Percentiles rank a stretch among this genome's conserved stretches.
These are phyloP conservation scores for Serendipita sp. DNA, from an alignment of 768 basidiomycete species.

Conservation along the genomic window DNA sequence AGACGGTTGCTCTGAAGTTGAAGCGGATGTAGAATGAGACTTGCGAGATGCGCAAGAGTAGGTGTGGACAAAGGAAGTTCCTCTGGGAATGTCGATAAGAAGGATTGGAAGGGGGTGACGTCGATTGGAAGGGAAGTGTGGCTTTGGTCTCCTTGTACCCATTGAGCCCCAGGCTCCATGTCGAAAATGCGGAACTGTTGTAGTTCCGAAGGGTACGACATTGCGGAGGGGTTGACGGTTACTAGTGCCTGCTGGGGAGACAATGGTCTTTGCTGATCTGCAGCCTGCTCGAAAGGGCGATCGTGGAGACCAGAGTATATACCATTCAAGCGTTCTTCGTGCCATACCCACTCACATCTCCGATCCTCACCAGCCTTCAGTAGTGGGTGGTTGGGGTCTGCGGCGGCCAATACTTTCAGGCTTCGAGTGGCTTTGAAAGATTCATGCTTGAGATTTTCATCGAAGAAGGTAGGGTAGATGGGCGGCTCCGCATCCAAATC, in stretches of 20 bases:
- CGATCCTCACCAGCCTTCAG: slow-evolving; percentile 20
- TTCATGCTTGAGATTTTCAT: slow-evolving; percentile 30
- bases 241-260: slow-evolving; percentile 5
- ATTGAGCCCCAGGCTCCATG: slow-evolving; percentile 41
- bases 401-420: slow-evolving; percentile 43
- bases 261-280: slow-evolving; percentile 7
- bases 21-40: slow-evolving; percentile 47
- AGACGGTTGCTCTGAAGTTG: slow-evolving; percentile 45
- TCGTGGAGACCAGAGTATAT: slow-evolving; percentile 23
- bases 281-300: neutral
- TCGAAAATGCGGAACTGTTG: slow-evolving; percentile 43
- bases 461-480: slow-evolving; percentile 52
- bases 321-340: slow-evolving; percentile 32
- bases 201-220: slow-evolving; percentile 25
- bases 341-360: slow-evolving; percentile 50
- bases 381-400: slow-evolving; percentile 48
- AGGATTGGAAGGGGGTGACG: slow-evolving; percentile 24
- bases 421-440: slow-evolving; percentile 57
- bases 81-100: slow-evolving; percentile 44
- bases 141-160: too few relatives aligned
- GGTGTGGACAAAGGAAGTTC: slow-evolving; percentile 48
- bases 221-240: neutral
- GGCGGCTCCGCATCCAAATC: neutral
- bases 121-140: slow-evolving; percentile 15
- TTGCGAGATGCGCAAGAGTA: slow-evolving; percentile 43